These are phyloP conservation scores for Cyclotella sp. DNA, from an alignment of 108 stramenopile species.

Conservation along the genomic window DNA sequence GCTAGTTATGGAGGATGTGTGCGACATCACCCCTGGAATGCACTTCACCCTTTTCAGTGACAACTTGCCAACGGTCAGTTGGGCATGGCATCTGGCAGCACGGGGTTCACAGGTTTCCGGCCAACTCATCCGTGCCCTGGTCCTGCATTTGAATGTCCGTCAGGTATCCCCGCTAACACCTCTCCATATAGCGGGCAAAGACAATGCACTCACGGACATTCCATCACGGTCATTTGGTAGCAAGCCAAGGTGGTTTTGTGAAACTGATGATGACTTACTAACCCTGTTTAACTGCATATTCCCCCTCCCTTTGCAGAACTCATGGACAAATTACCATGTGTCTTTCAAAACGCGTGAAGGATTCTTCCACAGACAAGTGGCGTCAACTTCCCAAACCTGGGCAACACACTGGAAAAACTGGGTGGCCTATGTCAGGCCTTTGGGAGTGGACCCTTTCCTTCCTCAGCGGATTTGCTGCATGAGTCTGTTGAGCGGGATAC, in stretches of 20 bases:
- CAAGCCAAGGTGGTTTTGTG: slow-evolving; percentile 26
- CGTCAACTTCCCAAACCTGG: slow-evolving; percentile 29
- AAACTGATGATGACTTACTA: too few species aligned
- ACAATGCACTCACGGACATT: slow-evolving; percentile 34
- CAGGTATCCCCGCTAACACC: slow-evolving; percentile 19
- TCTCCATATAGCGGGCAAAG: slow-evolving; percentile 28
- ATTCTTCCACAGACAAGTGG: slow-evolving; percentile 22
- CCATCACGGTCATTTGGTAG: slow-evolving; percentile 41
- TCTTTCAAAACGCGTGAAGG: background rate
- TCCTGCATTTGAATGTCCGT: background rate
- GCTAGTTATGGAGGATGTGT: slow-evolving; percentile 34
- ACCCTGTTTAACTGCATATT: slow-evolving; percentile 15
- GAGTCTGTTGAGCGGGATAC: too few species aligned
- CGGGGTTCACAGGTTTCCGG: slow-evolving; percentile 2
- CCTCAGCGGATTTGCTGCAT: too few species aligned
- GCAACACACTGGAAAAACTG: too few species aligned
- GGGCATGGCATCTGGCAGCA: slow-evolving; percentile 18
- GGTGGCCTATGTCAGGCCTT: too few species aligned
- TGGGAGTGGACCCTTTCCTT: too few species aligned
- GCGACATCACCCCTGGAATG: too few species aligned
- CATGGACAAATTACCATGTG: slow-evolving; percentile 24
- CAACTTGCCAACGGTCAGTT: too few species aligned
- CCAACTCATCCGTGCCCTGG: slow-evolving; percentile 14
- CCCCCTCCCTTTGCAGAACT: slow-evolving; percentile 23
- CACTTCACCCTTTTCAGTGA: too few species aligned